A percentile compares a stretch with the other conserved stretches of the same genome.
phyloP scores from a whole-genome alignment of 2,329 filamentous ascomycete genomes.

The Penicillium sp. region DNA sequence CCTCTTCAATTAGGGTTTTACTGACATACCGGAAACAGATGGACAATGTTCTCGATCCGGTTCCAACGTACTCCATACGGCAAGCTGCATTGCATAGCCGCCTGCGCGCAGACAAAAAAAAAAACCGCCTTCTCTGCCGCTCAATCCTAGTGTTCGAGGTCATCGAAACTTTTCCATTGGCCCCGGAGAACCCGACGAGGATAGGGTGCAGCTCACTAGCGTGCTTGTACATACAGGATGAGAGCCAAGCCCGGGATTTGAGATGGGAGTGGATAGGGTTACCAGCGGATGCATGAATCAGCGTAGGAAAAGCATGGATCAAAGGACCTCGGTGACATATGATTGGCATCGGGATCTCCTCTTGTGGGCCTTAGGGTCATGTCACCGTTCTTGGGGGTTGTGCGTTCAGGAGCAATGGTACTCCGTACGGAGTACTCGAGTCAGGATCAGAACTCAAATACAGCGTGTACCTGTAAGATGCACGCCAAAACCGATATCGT shows the following conservation, averaged over 20 bases:
- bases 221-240: not conserved
- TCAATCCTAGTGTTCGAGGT: not conserved
- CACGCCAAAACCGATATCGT: not conserved
- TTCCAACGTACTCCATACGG: constrained; percentile 22
- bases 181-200: constrained; percentile 4
- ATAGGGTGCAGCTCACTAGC: not conserved
- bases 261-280: not conserved
- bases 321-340: not conserved
- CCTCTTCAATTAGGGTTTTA: constrained; percentile 3
- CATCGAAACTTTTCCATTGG: constrained; percentile 4
- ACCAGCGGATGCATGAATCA: constrained; percentile 1
- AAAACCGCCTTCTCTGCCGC: constrained; percentile 4
- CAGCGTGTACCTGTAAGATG: not conserved
- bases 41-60: constrained; percentile 17
- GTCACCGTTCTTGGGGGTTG: not conserved
- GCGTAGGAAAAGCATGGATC: not conserved
- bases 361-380: not conserved
- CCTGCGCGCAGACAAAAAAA: constrained; percentile 24
- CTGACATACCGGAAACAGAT: constrained; percentile 12
- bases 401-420: not conserved
- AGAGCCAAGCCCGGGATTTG: constrained; percentile 13
- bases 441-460: not conserved
- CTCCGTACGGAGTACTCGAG: no score
- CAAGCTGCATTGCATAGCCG: constrained; percentile 25
- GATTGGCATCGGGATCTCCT: not conserved